phyloP scores from a whole-genome alignment of 2,329 filamentous ascomycete species.

The Alternaria ventricosa region DNA sequence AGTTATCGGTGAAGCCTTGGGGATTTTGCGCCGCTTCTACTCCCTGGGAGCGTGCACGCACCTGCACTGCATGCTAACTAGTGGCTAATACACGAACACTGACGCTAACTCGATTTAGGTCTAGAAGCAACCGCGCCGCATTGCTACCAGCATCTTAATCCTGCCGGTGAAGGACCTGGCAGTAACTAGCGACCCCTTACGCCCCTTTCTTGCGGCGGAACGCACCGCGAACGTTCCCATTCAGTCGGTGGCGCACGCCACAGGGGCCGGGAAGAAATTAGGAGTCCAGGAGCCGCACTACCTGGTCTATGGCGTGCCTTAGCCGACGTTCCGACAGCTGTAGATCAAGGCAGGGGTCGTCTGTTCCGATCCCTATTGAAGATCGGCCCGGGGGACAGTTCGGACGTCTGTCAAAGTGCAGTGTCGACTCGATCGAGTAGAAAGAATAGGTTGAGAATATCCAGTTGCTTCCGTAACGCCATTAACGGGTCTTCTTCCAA shows the following conservation, averaged over 20 bases:
- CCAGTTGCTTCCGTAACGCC: background rate
- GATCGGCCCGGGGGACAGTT: background rate
- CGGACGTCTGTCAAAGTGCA: background rate
- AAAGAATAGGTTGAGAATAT: background rate
- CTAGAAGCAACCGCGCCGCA: background rate
- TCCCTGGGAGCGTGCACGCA: background rate
- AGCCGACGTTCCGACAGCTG: background rate
- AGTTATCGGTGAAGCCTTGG: background rate
- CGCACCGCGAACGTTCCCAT: background rate
- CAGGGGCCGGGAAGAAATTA: background rate
- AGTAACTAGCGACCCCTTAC: background rate
- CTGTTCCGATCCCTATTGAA: background rate
- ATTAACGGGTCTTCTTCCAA: background rate
- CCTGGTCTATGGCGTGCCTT: background rate
- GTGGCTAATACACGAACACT: background rate
- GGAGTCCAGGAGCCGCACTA: background rate
- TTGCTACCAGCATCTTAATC: background rate
- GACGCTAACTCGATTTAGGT: background rate
- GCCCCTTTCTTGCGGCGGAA: background rate
- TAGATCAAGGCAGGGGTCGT: background rate
- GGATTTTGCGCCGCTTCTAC: background rate
- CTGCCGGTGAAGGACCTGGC: background rate
- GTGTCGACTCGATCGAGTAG: background rate
- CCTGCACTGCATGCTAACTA: background rate
- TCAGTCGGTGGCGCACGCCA: background rate